phyloP scores from a whole-genome alignment of 1,284 basidiomycete species.

The Malassezia brasiliensis region DNA sequence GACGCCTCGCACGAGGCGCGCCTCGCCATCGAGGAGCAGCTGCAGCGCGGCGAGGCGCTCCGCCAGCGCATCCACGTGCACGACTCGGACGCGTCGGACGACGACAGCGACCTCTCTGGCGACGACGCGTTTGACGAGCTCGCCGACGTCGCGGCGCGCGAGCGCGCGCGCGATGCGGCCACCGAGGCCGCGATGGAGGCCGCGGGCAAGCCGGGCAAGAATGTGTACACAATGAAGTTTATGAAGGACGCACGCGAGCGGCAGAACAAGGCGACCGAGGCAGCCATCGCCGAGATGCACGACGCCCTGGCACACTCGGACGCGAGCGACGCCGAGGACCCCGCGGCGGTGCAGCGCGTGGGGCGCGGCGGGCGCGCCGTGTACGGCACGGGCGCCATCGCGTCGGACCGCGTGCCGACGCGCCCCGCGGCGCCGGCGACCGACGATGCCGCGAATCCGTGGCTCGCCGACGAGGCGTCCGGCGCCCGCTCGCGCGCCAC shows the following conservation, averaged over 20 bases:
- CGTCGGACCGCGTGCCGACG: neutral
- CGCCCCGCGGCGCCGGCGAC: neutral
- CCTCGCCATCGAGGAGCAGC: conserved; percentile 37
- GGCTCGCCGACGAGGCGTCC: conserved; percentile 2
- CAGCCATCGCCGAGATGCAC: conserved; percentile 29
- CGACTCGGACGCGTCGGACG: conserved; percentile 18
- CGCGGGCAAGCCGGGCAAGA: conserved; percentile 27
- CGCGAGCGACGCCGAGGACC: conserved; percentile 17
- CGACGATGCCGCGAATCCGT: conserved; percentile 7
- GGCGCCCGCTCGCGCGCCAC: neutral
- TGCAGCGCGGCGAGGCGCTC: conserved; percentile 26
- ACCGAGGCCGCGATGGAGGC: conserved; percentile 24
- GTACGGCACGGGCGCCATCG: conserved; percentile 19
- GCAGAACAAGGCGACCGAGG: conserved; percentile 23
- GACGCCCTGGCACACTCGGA: conserved; percentile 21
- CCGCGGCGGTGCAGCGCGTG: conserved; percentile 14
- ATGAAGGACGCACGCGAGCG: conserved; percentile 45
- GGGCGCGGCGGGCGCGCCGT: conserved; percentile 29
- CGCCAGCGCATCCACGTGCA: conserved; percentile 30
- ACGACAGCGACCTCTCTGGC: conserved; percentile 19
- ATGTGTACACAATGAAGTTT: conserved; percentile 47
- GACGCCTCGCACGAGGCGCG: conserved; percentile 30
- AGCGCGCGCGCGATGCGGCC: conserved; percentile 17
- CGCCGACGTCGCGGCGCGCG: conserved; percentile 20
- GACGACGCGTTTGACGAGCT: conserved; percentile 33